Percentiles rank a stretch among this genome's conserved stretches.
These are phyloP conservation scores for Fusarium equiseti DNA, from an alignment of 2,329 filamentous ascomycete species.

Conservation along the genomic window DNA sequence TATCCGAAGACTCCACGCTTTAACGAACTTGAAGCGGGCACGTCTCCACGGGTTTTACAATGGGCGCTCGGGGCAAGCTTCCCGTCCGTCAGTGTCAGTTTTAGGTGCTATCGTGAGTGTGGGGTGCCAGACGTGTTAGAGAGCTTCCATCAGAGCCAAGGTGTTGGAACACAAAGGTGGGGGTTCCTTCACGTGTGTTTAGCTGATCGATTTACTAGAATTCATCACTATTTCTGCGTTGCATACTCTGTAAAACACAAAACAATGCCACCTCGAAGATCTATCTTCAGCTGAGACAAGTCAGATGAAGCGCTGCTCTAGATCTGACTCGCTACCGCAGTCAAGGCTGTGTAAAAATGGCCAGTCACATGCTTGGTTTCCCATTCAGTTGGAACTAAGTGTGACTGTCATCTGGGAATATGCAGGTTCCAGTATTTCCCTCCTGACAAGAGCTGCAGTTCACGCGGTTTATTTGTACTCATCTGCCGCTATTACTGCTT, in stretches of 20 bases:
- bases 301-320: conserved; percentile 24
- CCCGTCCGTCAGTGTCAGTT: conserved; percentile 19
- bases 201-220: not conserved
- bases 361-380: conserved; percentile 38
- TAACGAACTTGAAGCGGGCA: conserved; percentile 22
- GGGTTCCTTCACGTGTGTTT: conserved; percentile 5
- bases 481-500: not conserved
- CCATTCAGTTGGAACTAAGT: conserved; percentile 25
- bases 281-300: conserved; percentile 9
- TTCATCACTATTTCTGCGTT: not conserved
- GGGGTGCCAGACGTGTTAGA: conserved; percentile 22
- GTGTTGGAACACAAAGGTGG: conserved; percentile 12
- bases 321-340: conserved; percentile 21
- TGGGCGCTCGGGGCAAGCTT: conserved; percentile 33
- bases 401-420: conserved; percentile 32
- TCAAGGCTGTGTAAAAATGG: conserved; percentile 20
- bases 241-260: not conserved
- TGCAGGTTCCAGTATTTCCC: conserved; percentile 20
- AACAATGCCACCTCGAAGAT: conserved; percentile 6
- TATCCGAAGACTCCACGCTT: conserved; percentile 26
- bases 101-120: conserved; percentile 34
- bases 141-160: conserved; percentile 17
- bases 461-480: conserved; percentile 10
- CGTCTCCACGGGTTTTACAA: conserved; percentile 33
- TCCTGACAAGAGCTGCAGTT: conserved; percentile 21